These are phyloP conservation scores for Leccinum subtestaceum DNA, from an alignment of 768 basidiomycete species.

Conservation along the genomic window DNA sequence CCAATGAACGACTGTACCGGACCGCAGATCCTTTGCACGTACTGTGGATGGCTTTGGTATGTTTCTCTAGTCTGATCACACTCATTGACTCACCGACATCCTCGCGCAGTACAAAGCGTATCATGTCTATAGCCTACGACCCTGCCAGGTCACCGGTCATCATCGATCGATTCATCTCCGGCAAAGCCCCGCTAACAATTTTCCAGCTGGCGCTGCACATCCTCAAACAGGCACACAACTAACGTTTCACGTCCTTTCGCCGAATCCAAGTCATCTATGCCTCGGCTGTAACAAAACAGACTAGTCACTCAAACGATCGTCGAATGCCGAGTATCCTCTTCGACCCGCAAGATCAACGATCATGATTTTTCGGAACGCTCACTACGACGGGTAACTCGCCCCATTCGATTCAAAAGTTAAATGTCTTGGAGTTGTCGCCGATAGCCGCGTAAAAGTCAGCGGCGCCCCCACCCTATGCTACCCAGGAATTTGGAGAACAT, in stretches of 20 bases:
- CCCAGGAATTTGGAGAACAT: neutral
- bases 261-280: neutral
- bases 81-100: neutral
- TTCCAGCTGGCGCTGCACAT: neutral
- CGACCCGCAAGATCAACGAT: neutral
- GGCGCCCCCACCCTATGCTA: neutral
- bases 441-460: too few relatives aligned
- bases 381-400: neutral
- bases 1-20: neutral
- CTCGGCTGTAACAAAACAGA: neutral
- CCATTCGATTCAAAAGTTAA: neutral
- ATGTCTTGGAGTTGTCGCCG: neutral
- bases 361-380: neutral
- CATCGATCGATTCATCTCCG: neutral
- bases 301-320: neutral
- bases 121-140: neutral
- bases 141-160: neutral
- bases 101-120: neutral
- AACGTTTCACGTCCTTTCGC: neutral
- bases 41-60: neutral
- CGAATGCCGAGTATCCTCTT: neutral
- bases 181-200: neutral
- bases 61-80: neutral
- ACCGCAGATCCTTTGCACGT: neutral
- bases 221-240: neutral